These are phyloP conservation scores for Raphidocelis subcapitata DNA, from an alignment of 139 green algal species.

Conservation along the genomic window DNA sequence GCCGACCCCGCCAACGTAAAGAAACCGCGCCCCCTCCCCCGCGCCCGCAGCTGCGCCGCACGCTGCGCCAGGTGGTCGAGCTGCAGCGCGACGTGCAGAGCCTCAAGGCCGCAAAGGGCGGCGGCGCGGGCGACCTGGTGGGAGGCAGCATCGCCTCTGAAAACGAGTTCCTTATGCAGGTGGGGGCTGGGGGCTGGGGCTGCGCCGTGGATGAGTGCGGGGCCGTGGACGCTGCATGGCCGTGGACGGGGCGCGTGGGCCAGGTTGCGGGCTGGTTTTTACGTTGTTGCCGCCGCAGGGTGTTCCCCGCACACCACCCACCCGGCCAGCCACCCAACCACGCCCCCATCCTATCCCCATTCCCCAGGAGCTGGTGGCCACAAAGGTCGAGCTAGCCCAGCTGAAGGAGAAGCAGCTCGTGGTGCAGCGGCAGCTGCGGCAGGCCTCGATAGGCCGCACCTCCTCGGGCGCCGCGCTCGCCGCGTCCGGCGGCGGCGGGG, in stretches of 20 bases:
- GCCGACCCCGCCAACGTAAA: too few species aligned
- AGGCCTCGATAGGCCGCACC: neutral
- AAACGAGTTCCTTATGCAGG: conserved; percentile 30
- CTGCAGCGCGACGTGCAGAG: conserved; percentile 20
- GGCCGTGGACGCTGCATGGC: neutral
- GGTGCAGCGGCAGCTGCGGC: conserved; percentile 21
- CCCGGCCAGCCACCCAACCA: neutral
- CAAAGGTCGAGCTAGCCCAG: conserved; percentile 28
- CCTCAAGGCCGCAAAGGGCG: neutral
- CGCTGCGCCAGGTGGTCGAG: conserved; percentile 24
- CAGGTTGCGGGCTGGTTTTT: too few species aligned
- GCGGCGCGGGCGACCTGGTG: neutral
- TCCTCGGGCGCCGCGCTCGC: too few species aligned
- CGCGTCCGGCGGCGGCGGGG: too few species aligned
- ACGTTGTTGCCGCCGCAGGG: too few species aligned
- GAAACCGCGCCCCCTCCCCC: too few species aligned
- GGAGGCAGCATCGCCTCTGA: neutral
- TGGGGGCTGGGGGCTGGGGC: neutral
- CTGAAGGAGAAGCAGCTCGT: conserved; percentile 29
- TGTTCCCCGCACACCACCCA: neutral
- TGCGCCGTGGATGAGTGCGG: neutral
- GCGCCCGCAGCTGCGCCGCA: conserved; percentile 20
- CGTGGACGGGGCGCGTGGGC: neutral
- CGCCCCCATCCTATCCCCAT: neutral
- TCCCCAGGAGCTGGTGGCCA: conserved; percentile 13